Evolutionary conservation across 768 basidiomycete species (phyloP).

Genomic region (Leucocoprinus birnbaumii): DNA sequence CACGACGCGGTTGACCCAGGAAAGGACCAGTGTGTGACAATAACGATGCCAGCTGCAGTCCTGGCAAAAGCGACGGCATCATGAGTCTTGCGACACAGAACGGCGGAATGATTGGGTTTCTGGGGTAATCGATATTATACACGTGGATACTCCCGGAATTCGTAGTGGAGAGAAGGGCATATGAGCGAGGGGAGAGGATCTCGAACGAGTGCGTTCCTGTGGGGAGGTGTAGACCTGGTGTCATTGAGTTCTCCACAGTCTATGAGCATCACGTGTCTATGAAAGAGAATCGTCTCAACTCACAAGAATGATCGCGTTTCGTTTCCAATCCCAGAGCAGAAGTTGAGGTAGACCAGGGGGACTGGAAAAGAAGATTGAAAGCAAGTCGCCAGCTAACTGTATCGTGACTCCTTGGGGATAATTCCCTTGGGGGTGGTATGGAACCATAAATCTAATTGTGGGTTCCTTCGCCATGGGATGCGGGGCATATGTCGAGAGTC

Average conservation of each 20-base stretch:
- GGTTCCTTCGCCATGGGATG: constrained; percentile 40
- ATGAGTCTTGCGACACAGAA: constrained; percentile 13
- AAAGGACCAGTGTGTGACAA: constrained; percentile 32
- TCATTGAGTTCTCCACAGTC: constrained; percentile 25
- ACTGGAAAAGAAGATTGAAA: constrained; percentile 42
- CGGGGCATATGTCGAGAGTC: constrained; percentile 34
- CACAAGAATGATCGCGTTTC: constrained; percentile 39
- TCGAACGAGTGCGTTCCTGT: constrained; percentile 38
- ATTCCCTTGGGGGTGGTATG: constrained; percentile 19
- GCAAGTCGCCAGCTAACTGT: constrained; percentile 52
- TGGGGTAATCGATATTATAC: constrained; percentile 32
- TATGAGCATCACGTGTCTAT: background rate
- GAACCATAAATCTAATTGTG: constrained; percentile 22
- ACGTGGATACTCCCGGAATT: constrained; percentile 38
- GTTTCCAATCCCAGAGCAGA: constrained; percentile 53
- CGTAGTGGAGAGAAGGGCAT: constrained; percentile 34
- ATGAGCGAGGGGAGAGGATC: constrained; percentile 41
- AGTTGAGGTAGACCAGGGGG: constrained; percentile 25
- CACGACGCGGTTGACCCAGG: constrained; percentile 19
- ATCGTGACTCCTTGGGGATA: constrained; percentile 31
- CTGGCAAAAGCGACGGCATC: constrained; percentile 13
- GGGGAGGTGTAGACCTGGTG: constrained; percentile 19
- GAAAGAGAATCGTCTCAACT: constrained; percentile 16
- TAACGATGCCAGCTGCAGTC: constrained; percentile 17
- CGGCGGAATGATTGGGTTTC: constrained; percentile 4